These are phyloP conservation scores for Linum tenue DNA, from an alignment of 345 rosid genomes.

Conservation along the genomic window DNA sequence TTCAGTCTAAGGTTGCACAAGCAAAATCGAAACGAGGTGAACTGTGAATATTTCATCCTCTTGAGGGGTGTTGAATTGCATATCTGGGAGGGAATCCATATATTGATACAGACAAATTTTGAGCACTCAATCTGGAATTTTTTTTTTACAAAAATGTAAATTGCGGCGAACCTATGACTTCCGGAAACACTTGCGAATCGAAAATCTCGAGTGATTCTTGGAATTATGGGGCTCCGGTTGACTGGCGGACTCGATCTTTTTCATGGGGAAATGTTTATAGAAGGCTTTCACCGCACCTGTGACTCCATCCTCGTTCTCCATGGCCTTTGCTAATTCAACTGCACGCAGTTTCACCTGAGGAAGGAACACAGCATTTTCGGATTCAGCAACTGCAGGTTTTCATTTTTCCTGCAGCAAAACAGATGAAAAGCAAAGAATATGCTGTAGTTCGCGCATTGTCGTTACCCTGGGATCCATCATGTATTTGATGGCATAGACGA, in stretches of 20 bases:
- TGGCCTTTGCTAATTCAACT: slow-evolving; percentile 32
- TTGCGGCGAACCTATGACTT: background rate
- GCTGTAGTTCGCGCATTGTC: background rate
- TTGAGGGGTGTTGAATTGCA: too few relatives aligned
- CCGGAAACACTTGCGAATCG: background rate
- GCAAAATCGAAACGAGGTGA: too few relatives aligned
- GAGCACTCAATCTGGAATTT: too few relatives aligned
- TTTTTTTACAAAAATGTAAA: too few relatives aligned
- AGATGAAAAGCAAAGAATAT: too few relatives aligned
- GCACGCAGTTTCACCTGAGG: slow-evolving; percentile 42
- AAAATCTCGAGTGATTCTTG: background rate
- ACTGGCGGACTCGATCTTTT: background rate
- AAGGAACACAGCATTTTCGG: background rate
- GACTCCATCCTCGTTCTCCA: slow-evolving; percentile 47
- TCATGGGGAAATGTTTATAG: slow-evolving; percentile 34
- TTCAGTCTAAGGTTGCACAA: too few relatives aligned
- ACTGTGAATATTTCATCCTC: too few relatives aligned
- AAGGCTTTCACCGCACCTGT: slow-evolving; percentile 46
- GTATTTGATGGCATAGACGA: slow-evolving; percentile 40
- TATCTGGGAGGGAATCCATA: too few relatives aligned
- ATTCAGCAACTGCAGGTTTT: background rate
- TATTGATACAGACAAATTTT: too few relatives aligned
- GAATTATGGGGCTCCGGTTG: slow-evolving; percentile 12
- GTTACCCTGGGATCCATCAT: slow-evolving; percentile 42
- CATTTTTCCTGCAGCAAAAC: background rate